Percentiles rank a stretch among this genome's conserved stretches.
Evolutionary conservation across 345 rosid species (phyloP).

Genomic region (Citropsis articulata): DNA sequence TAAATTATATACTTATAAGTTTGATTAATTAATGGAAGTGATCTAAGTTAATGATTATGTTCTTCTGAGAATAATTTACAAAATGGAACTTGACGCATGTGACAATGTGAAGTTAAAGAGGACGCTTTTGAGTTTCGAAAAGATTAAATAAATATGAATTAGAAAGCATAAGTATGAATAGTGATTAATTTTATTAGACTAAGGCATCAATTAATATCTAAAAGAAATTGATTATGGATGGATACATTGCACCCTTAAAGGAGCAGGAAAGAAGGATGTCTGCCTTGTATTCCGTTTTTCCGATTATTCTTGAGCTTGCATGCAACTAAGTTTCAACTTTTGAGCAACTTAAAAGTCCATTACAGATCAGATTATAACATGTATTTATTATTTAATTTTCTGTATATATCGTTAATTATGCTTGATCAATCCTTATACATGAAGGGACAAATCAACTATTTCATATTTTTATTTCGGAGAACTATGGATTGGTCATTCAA

Average conservation of each 20-base stretch:
- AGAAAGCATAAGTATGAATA: too few relatives aligned
- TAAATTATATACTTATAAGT: not conserved
- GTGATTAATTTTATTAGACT: too few relatives aligned
- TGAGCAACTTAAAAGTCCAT: not conserved
- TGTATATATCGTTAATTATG: not conserved
- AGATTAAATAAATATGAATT: not conserved
- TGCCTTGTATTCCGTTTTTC: not conserved
- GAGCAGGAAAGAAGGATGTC: not conserved
- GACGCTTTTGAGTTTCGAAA: not conserved
- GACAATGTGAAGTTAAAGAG: not conserved
- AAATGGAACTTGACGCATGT: constrained; percentile 26
- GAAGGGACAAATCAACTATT: too few relatives aligned
- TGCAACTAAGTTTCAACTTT: not conserved
- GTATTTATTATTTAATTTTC: not conserved
- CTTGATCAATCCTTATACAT: too few relatives aligned
- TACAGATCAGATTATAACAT: not conserved
- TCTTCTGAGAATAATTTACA: constrained; percentile 5
- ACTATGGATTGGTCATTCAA: too few relatives aligned
- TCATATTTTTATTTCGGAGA: too few relatives aligned
- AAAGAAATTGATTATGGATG: not conserved
- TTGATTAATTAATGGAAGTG: not conserved
- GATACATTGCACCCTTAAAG: not conserved
- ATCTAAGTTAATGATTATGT: constrained; percentile 40
- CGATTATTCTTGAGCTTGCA: not conserved
- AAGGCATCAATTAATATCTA: too few relatives aligned